Conservation (phyloP, 2,329 filamentous ascomycete genomes). For the Lachnellula hyalina region DNA sequence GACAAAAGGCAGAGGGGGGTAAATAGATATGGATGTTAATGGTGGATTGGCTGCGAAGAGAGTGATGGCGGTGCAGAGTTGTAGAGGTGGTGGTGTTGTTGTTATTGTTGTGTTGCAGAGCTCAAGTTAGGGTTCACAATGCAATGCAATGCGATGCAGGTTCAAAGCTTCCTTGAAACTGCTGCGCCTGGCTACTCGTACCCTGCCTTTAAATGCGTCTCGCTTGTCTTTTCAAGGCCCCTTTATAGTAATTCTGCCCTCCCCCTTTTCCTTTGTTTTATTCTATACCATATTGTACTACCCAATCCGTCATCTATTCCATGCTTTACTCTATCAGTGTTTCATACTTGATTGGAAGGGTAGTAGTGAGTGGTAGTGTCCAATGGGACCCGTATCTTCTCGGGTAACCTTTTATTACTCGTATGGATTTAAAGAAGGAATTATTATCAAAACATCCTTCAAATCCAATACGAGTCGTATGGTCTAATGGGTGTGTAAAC, state of each 20-base stretch:
- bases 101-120: not conserved
- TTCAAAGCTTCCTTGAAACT: not conserved
- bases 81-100: not conserved
- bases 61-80: not conserved
- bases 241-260: not conserved
- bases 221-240: not conserved
- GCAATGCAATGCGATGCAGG: not conserved
- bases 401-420: not conserved
- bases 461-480: conserved; percentile 17
- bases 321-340: not conserved
- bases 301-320: not conserved
- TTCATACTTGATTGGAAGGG: not conserved
- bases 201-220: not conserved
- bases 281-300: not conserved
- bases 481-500: conserved; percentile 15
- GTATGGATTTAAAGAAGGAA: not conserved
- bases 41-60: not conserved
- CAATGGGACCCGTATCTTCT: not conserved
- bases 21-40: conserved; percentile 9
- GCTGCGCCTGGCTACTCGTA: not conserved
- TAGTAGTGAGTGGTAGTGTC: not conserved
- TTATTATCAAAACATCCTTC: too few relatives aligned
- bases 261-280: not conserved
- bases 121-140: not conserved
- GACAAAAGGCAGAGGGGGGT: not conserved